Conservation (phyloP, 768 basidiomycete genomes). For the Podaxis sp. region DNA sequence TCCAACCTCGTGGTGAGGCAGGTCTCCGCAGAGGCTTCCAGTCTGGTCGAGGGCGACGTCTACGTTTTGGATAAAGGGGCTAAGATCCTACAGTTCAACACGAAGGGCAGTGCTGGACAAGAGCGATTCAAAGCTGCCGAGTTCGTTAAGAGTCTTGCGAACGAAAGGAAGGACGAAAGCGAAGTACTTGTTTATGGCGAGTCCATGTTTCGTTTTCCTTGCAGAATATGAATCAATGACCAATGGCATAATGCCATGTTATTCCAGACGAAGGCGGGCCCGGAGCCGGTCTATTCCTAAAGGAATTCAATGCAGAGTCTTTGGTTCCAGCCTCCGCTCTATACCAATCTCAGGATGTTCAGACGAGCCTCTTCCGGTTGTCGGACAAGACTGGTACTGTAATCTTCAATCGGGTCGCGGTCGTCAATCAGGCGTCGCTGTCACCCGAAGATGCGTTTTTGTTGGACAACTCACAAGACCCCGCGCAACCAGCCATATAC, state of each 20-base stretch:
- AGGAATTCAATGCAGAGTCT: conserved; percentile 40
- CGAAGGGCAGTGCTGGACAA: conserved; percentile 51
- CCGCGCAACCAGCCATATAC: conserved; percentile 44
- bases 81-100: conserved; percentile 56
- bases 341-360: conserved; percentile 16
- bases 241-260: neutral
- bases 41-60: conserved; percentile 53
- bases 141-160: conserved; percentile 48
- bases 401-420: conserved; percentile 35
- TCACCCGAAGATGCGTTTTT: conserved; percentile 52
- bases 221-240: neutral
- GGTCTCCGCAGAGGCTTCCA: conserved; percentile 42
- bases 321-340: conserved; percentile 18
- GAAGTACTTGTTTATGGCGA: conserved; percentile 51
- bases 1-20: conserved; percentile 46
- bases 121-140: conserved; percentile 64
- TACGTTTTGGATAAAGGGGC: conserved; percentile 61
- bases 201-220: conserved; percentile 16
- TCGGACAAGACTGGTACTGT: conserved; percentile 45
- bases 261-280: conserved; percentile 50
- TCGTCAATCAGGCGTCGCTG: conserved; percentile 33
- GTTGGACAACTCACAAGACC: conserved; percentile 41
- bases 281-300: conserved; percentile 47
- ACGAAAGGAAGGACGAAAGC: conserved; percentile 39
- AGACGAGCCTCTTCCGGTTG: conserved; percentile 36